Percentiles rank a stretch among this genome's conserved stretches.
Evolutionary conservation across 2,329 filamentous ascomycete species (phyloP).

Genomic region (Colletotrichum lindemuthianum): DNA sequence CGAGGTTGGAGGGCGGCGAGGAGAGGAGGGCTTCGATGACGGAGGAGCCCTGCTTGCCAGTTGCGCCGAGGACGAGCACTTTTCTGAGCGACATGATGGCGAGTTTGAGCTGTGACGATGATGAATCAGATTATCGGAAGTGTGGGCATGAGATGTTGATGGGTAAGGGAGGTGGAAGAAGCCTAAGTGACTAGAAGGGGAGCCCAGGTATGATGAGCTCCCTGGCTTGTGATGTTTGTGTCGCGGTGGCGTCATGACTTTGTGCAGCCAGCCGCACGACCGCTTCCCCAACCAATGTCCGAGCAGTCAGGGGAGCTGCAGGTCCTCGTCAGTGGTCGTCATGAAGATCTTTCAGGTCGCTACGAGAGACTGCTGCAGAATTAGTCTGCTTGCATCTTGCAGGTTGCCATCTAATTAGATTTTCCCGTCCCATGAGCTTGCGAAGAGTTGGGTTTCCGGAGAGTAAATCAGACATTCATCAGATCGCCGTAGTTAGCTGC

Average conservation of each 20-base stretch:
- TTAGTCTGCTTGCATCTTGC: no score
- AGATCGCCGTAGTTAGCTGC: no score
- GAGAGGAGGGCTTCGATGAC: constrained; percentile 47
- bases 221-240: not conserved
- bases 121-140: no score
- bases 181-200: constrained; percentile 3
- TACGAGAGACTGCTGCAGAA: not conserved
- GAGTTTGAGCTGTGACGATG: not conserved
- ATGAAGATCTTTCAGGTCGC: not conserved
- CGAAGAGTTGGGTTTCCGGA: no score
- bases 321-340: not conserved
- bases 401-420: no score
- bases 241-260: constrained; percentile 25
- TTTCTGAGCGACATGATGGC: constrained; percentile 41
- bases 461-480: no score
- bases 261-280: constrained; percentile 8
- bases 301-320: constrained; percentile 4
- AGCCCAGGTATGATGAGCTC: constrained; percentile 17
- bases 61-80: constrained; percentile 58
- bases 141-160: not conserved
- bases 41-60: constrained; percentile 58
- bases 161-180: not conserved
- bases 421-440: no score
- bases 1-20: constrained; percentile 27
- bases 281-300: constrained; percentile 32